Base-by-base conservation (phyloP, 1,284 basidiomycete genomes). In the Cronartium ribicola region DNA sequence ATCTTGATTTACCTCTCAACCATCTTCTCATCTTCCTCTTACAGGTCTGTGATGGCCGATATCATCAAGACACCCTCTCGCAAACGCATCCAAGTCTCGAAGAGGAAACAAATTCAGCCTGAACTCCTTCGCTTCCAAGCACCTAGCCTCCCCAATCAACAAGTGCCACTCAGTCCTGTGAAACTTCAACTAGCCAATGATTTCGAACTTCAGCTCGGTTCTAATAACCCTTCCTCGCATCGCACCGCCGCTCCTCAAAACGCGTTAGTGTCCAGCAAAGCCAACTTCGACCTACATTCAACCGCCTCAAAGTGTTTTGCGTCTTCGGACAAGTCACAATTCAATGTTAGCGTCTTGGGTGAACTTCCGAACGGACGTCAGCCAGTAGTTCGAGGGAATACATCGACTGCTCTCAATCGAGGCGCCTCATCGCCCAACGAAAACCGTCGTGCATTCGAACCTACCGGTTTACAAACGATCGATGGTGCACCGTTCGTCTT, bases 31-130 rank as follows among this genome's bases (percentile, higher is more conserved):
- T 39, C 11, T 20, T 63, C 14, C n/a, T 41, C 22, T 46, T 29
- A 39, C 36, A 74, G 71, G 46, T 41, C 65, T 22, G 71, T 48
- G 6, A 67, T 74, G 71, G 71, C 65, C 22, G 71, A 64, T 39
- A 74, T 74, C 17, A 74, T 74, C 65, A 74, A 74, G 51, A 74
- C 71, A 0, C 71, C 71, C 14, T 60, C 71, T 20, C 71, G 71
- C 20, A 66, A 74, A 62, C 65, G 71, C 4, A 65, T 22, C 8
- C 65, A 74, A 67, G 36, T 13, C 48, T 66, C 55, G 20, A 73
- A 66, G 63, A 57, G 20, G 55, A 62, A 73, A 73, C 44, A 44
- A 40, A 5, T 65, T 55, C 70, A 73, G 60, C 46, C 64, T 61
- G 40, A 63, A 41, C 55, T 29, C n/a, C 55, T 57, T 6, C 55